These are phyloP conservation scores for Mucor ambiguus DNA, from an alignment of 371 early-diverging fungal species.

Conservation along the genomic window DNA sequence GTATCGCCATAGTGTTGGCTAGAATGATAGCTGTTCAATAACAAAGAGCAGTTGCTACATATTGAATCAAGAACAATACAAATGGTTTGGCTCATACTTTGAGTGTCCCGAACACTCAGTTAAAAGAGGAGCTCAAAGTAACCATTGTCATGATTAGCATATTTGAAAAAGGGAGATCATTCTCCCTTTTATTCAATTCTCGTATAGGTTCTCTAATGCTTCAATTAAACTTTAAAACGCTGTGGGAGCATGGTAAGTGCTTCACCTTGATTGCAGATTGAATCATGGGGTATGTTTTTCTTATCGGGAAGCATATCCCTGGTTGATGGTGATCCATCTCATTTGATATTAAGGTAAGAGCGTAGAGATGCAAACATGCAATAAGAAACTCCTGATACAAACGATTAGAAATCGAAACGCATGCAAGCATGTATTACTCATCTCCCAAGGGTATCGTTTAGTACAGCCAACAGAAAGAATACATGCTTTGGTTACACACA, in stretches of 20 bases:
- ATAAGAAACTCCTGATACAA: too few relatives aligned
- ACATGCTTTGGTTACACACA: background rate
- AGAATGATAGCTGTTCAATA: too few relatives aligned
- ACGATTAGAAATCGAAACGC: background rate
- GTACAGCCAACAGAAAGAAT: background rate
- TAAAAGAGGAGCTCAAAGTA: constrained; percentile 1
- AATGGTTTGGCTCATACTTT: background rate
- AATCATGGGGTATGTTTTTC: background rate
- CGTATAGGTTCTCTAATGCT: background rate
- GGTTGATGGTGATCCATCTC: too few relatives aligned
- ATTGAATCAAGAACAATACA: background rate
- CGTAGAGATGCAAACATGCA: too few relatives aligned
- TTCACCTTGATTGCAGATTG: background rate
- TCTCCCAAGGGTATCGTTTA: background rate
- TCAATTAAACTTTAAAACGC: background rate
- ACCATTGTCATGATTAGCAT: background rate
- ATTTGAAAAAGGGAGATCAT: background rate
- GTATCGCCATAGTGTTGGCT: too few relatives aligned
- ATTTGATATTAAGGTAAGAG: too few relatives aligned
- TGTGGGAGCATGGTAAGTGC: background rate
- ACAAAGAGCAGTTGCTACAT: background rate
- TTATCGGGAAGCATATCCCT: too few relatives aligned
- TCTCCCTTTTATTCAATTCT: background rate
- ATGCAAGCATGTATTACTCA: background rate
- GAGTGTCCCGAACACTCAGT: background rate